phyloP scores from a whole-genome alignment of 805 yeast genomes.

The Maudiozyma turicensis region DNA sequence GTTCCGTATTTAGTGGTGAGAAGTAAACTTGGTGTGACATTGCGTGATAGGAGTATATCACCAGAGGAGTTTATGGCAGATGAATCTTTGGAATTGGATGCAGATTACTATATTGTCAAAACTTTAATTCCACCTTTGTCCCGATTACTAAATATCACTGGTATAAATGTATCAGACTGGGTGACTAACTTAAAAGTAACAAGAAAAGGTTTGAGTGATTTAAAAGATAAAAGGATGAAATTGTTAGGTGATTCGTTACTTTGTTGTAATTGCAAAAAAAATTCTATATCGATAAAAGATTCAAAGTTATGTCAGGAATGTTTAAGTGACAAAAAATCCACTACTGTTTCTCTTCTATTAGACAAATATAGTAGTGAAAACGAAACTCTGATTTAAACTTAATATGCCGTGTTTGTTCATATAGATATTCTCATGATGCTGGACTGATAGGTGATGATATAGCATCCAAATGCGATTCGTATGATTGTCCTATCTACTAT shows the following conservation, averaged over 20 bases:
- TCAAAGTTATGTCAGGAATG: constrained; percentile 12
- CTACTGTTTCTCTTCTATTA: constrained; percentile 12
- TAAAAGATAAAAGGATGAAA: constrained; percentile 3
- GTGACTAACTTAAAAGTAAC: constrained; percentile 52
- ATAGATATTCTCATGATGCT: constrained; percentile 17
- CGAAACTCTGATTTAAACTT: constrained; percentile 19
- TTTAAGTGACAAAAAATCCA: not conserved
- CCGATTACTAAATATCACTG: constrained; percentile 69
- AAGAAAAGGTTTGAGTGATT: constrained; percentile 2
- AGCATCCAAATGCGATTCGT: constrained; percentile 40
- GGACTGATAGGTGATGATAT: constrained; percentile 25
- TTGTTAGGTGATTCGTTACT: constrained; percentile 6
- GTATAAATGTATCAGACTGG: constrained; percentile 76
- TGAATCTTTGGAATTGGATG: constrained; percentile 45
- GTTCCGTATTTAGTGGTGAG: constrained; percentile 76
- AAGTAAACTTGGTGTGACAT: constrained; percentile 43
- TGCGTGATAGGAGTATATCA: constrained; percentile 69
- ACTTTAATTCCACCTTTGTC: constrained; percentile 86
- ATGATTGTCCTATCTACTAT: constrained; percentile 57
- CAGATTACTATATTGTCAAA: constrained; percentile 76
- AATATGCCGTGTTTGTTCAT: constrained; percentile 33
- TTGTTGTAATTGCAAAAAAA: constrained; percentile 31
- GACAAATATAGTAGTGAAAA: constrained; percentile 5
- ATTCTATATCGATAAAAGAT: constrained; percentile 20
- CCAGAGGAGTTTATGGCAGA: constrained; percentile 61